Evolutionary conservation across 495 filamentous ascomycete genomes (phyloP), one percentile per base, ranked within the genome.

Genomic region (Hyaloscypha bicolor): DNA sequence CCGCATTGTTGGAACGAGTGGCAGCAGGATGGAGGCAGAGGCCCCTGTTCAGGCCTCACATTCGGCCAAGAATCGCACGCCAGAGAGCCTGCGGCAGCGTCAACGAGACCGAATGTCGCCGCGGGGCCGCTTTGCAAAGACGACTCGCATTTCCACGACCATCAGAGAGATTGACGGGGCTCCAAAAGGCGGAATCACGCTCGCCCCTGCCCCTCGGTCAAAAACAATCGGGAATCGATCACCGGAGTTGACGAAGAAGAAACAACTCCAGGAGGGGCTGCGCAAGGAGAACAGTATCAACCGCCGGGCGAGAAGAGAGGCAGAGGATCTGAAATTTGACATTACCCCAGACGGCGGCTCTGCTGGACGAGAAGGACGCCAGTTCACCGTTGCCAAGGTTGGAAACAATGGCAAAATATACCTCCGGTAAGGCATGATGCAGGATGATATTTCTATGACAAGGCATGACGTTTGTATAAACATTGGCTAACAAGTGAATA

Each of bases 331-430:
- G 42, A 83, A 79, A 72, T 79, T 75, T 74, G 81, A 82, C 37
- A 74, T 85, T 60, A 74, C 81, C 5, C 81, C 80, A 6, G 84
- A 86, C 51, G 72, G 69, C 33, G 58, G 67, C 25, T 70, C 72
- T 16, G 72, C 69, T n/a, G 84, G 83, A 9, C 78, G 83, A 67
- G 83, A 84, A 79, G 91, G 89, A 31, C 84, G 91, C 59, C 91
- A 95, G 73, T 98, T 97, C 77, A 92, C 93, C 11, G 94, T 97
- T 64, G 93, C 91, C 30, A 97, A 96, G 79, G 90, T 98, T 64
- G 94, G 93, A 56, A 91, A 93, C 74, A 94, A 95, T 80, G 94
- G 94, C 42, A 89, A 90, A 77, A 93, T 98, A 76, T 98, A 95
- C 76, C 80, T 98, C 66, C 92, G 94, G 94, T 97, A 91, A 75